Evolutionary conservation across 75 land plant species (phyloP).

Genomic region (Cunninghamia lanceolata): DNA sequence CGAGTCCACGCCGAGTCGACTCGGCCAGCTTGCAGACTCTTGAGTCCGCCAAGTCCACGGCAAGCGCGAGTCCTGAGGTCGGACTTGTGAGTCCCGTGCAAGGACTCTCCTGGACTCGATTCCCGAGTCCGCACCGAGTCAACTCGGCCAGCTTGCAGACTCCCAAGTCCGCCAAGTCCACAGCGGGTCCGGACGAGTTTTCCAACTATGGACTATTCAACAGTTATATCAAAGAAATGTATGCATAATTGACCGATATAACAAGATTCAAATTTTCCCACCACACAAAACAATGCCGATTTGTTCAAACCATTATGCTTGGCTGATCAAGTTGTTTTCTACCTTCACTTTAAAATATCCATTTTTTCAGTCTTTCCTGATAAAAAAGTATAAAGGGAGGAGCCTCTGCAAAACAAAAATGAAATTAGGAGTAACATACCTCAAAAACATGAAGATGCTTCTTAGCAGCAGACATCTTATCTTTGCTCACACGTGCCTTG

Average conservation of each 20-base stretch:
- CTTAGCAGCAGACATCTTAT: constrained; percentile 43
- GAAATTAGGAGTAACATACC: constrained; percentile 34
- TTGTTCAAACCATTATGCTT: neutral
- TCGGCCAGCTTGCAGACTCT: no score
- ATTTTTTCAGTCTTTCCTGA: neutral
- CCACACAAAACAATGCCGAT: neutral
- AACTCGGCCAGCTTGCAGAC: no score
- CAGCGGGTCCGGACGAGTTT: no score
- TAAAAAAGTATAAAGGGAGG: neutral
- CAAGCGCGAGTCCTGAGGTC: no score
- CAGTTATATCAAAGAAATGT: neutral
- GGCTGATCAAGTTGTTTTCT: neutral
- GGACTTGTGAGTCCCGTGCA: no score
- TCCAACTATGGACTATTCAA: neutral
- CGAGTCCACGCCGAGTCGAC: no score
- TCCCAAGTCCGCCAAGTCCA: no score
- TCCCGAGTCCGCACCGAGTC: no score
- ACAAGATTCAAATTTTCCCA: neutral
- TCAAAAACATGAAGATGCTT: constrained; percentile 76
- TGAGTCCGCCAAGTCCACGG: no score
- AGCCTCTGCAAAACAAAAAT: neutral
- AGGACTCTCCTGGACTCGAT: no score
- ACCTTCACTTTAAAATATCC: neutral
- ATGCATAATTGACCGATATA: neutral
- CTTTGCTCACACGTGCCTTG: constrained; percentile 46